These are phyloP conservation scores for Aspergillus ochraceoroseus DNA, from an alignment of 2,329 filamentous ascomycete genomes.

Conservation along the genomic window DNA sequence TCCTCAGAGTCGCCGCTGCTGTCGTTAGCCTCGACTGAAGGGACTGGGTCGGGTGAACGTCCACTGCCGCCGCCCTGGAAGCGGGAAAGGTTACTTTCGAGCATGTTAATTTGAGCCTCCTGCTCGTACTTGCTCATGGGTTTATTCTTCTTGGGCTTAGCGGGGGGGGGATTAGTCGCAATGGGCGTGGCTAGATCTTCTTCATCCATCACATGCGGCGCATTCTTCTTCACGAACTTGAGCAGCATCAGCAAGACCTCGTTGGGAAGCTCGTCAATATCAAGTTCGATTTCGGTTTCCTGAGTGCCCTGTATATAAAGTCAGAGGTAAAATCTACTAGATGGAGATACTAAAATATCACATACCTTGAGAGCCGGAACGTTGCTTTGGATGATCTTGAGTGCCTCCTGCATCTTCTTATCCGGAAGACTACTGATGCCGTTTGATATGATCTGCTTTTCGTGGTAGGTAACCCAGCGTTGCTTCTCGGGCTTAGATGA, in stretches of 20 bases:
- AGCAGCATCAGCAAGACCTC: constrained; percentile 45
- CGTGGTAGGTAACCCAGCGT: constrained; percentile 65
- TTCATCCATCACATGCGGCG: constrained; percentile 41
- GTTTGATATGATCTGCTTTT: constrained; percentile 88
- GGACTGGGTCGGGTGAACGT: constrained; percentile 42
- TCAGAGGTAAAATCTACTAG: constrained; percentile 13
- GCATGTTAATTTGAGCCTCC: constrained; percentile 48
- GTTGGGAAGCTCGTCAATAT: constrained; percentile 48
- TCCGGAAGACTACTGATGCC: constrained; percentile 77
- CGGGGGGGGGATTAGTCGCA: constrained; percentile 31
- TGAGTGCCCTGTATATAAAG: constrained; percentile 39
- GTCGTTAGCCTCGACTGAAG: constrained; percentile 42
- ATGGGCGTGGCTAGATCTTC: constrained; percentile 38
- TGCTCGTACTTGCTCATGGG: constrained; percentile 51
- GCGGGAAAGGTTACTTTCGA: constrained; percentile 45
- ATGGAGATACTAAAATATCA: constrained; percentile 7
- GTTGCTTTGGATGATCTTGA: constrained; percentile 85
- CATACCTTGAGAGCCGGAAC: constrained; percentile 63
- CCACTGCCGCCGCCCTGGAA: constrained; percentile 43
- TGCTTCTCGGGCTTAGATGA: constrained; percentile 48
- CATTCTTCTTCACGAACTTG: constrained; percentile 47
- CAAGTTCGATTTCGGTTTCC: constrained; percentile 47
- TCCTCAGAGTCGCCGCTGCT: constrained; percentile 47
- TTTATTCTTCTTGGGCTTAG: constrained; percentile 50
- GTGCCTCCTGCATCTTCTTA: constrained; percentile 70